Evolutionary conservation across 225 moss, liverwort and hornwort genomes (phyloP).

Genomic region (Rhytidiadelphus loreus): DNA sequence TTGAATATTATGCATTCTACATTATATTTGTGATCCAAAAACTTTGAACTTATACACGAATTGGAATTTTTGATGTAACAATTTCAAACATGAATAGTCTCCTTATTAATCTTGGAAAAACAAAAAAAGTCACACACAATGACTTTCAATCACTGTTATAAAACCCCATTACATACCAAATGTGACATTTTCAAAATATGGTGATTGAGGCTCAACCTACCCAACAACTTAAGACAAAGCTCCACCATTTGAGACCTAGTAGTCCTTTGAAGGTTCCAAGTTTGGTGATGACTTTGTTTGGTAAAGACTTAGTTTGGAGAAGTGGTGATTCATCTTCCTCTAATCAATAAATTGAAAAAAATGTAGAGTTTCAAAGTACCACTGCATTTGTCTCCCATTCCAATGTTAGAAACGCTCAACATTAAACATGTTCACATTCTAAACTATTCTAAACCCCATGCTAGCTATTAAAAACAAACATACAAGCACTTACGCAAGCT

Average conservation of each 20-base stretch:
- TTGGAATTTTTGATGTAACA: not conserved
- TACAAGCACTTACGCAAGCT: not conserved
- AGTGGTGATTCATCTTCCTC: not conserved
- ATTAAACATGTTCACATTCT: not conserved
- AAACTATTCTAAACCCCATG: not conserved
- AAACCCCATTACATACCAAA: too few relatives aligned
- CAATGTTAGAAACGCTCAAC: not conserved
- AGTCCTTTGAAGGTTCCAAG: not conserved
- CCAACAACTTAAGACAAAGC: too few relatives aligned
- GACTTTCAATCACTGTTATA: accelerated
- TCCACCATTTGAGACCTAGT: not conserved
- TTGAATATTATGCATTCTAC: not conserved
- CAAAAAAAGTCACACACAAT: not conserved
- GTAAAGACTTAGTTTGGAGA: not conserved
- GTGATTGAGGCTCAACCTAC: not conserved
- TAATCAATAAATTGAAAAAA: not conserved
- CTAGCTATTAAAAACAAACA: not conserved
- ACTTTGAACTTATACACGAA: not conserved
- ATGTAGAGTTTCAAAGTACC: not conserved
- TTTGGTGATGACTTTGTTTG: not conserved
- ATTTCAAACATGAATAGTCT: not conserved
- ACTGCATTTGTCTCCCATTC: not conserved
- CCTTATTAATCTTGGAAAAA: not conserved
- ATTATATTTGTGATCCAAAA: not conserved
- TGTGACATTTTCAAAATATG: not conserved